These are phyloP conservation scores for Moniliella sp. DNA, from an alignment of 1,284 basidiomycete genomes.

Conservation along the genomic window DNA sequence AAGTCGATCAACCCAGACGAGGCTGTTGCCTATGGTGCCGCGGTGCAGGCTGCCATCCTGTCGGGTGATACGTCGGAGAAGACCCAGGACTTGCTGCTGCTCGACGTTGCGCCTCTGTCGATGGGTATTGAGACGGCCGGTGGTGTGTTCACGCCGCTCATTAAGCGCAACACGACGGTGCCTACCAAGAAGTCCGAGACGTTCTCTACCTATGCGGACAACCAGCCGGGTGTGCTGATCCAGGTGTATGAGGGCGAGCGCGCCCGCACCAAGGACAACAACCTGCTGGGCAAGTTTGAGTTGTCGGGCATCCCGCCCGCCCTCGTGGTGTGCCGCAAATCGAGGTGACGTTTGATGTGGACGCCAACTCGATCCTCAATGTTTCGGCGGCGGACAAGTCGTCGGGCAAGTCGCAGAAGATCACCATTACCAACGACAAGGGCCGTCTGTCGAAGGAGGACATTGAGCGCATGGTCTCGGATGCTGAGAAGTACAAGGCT, in stretches of 20 bases:
- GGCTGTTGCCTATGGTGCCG: conserved; percentile 95
- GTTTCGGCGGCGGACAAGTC: conserved; percentile 91
- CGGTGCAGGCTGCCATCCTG: conserved; percentile 93
- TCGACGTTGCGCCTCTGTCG: conserved; percentile 87
- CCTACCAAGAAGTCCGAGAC: conserved; percentile 94
- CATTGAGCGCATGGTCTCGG: conserved; percentile 78
- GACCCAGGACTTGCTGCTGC: conserved; percentile 82
- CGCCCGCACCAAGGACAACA: conserved; percentile 95
- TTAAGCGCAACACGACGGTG: conserved; percentile 94
- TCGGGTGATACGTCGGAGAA: conserved; percentile 94
- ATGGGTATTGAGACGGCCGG: conserved; percentile 92
- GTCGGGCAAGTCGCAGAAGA: conserved; percentile 74
- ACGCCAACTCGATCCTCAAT: conserved; percentile 92
- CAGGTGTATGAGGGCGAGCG: conserved; percentile 87
- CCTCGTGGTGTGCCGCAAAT: conserved; percentile 90
- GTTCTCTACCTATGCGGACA: conserved; percentile 51
- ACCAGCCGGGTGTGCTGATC: conserved; percentile 39
- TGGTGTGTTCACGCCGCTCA: conserved; percentile 92
- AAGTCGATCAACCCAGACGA: conserved; percentile 89
- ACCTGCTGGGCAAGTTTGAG: conserved; percentile 91
- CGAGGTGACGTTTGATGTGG: conserved; percentile 95
- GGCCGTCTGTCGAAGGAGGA: conserved; percentile 94
- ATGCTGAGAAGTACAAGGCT: conserved; percentile 53
- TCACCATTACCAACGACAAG: conserved; percentile 96
- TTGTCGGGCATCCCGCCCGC: conserved; percentile 90